Conservation (phyloP, 108 stramenopile species). For the Fistulifera pelliculosa region DNA sequence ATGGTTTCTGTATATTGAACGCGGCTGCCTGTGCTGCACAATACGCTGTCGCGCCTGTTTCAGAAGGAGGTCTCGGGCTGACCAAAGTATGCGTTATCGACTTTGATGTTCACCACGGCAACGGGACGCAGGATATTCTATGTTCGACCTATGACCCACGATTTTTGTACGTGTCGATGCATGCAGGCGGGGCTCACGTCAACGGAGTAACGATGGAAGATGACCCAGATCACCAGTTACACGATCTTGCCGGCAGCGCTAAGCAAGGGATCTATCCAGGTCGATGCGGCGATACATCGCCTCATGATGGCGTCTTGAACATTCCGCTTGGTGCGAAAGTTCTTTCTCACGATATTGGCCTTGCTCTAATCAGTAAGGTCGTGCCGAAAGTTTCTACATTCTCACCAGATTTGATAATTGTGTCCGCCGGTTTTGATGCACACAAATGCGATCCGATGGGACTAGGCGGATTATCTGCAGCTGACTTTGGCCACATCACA, state of each 20-base stretch:
- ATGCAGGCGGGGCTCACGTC: conserved; percentile 72
- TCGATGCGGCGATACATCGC: conserved; percentile 73
- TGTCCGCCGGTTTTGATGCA: conserved; percentile 95
- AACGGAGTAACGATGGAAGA: conserved; percentile 58
- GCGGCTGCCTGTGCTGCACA: conserved; percentile 92
- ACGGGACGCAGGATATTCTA: conserved; percentile 70
- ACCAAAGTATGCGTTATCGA: conserved; percentile 46
- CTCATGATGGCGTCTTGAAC: conserved; percentile 80
- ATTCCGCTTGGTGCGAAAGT: conserved; percentile 75
- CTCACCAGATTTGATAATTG: conserved; percentile 87
- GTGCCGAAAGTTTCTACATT: conserved; percentile 84
- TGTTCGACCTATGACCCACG: conserved; percentile 82
- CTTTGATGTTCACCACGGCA: conserved; percentile 45
- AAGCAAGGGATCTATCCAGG: conserved; percentile 77
- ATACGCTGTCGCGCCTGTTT: conserved; percentile 78
- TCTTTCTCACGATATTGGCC: conserved; percentile 61
- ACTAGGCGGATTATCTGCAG: conserved; percentile 67
- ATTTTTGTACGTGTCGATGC: conserved; percentile 84
- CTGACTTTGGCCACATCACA: conserved; percentile 79
- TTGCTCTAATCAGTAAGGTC: conserved; percentile 62
- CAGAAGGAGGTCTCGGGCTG: conserved; percentile 74
- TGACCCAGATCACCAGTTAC: conserved; percentile 36
- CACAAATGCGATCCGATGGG: conserved; percentile 88
- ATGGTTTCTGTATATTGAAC: conserved; percentile 97
- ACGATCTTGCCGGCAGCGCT: conserved; percentile 29